A percentile compares a stretch with the other conserved stretches of the same genome.
Evolutionary conservation across 1,284 basidiomycete genomes (phyloP).

Genomic region (Hymenochaete sp.): DNA sequence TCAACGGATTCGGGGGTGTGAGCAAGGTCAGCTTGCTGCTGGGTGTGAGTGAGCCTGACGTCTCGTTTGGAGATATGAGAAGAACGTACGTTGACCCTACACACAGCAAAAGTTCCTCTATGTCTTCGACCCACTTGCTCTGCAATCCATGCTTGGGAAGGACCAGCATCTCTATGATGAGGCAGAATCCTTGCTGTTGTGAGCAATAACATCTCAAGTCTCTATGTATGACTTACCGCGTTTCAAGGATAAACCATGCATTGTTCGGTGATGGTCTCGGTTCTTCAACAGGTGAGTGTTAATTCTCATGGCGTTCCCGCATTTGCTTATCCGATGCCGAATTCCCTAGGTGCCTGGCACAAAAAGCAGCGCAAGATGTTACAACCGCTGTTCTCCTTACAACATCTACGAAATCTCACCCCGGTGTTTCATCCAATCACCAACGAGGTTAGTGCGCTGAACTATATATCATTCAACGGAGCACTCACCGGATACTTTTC

Average conservation of each 20-base stretch:
- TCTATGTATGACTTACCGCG: neutral
- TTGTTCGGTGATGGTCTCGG: conserved; percentile 20
- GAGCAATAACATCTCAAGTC: conserved; percentile 1
- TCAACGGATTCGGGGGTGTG: conserved; percentile 18
- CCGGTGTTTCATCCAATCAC: conserved; percentile 26
- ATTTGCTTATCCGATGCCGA: neutral
- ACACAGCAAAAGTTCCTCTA: conserved; percentile 18
- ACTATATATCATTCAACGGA: conserved; percentile 14
- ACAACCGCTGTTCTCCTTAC: conserved; percentile 26
- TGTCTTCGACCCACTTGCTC: conserved; percentile 21
- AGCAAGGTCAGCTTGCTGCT: conserved; percentile 18
- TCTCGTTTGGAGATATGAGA: neutral
- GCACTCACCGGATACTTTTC: conserved; percentile 13
- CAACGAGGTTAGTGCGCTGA: conserved; percentile 22
- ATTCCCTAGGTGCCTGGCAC: conserved; percentile 21
- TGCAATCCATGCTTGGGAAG: conserved; percentile 27
- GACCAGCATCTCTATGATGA: conserved; percentile 27
- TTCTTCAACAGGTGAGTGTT: conserved; percentile 17
- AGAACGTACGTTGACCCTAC: neutral
- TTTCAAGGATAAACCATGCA: neutral
- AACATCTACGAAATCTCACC: conserved; percentile 24
- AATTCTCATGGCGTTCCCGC: neutral
- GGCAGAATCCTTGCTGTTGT: conserved; percentile 20
- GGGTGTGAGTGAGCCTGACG: conserved; percentile 14
- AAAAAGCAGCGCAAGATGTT: conserved; percentile 26